A percentile compares a stretch with the other conserved stretches of the same genome.
phyloP scores from a whole-genome alignment of 352 stramenopile genomes.

The Phytophthora pini region DNA sequence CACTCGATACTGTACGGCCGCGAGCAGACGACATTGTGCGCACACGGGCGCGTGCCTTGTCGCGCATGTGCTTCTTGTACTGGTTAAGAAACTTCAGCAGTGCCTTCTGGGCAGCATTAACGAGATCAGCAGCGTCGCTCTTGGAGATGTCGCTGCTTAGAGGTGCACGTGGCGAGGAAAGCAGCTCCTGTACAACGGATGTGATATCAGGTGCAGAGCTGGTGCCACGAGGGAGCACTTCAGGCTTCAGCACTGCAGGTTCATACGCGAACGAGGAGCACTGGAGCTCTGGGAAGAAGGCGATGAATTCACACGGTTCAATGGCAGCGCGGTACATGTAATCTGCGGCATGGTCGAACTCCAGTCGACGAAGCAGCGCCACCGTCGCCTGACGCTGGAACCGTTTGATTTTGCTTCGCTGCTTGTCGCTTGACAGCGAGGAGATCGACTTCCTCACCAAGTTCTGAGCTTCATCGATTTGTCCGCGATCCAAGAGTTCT shows the following conservation, averaged over 20 bases:
- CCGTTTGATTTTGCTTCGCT: slow-evolving; percentile 89
- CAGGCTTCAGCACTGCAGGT: slow-evolving; percentile 79
- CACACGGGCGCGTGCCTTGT: slow-evolving; percentile 57
- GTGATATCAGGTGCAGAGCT: slow-evolving; percentile 81
- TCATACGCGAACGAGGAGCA: slow-evolving; percentile 87
- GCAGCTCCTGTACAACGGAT: slow-evolving; percentile 77
- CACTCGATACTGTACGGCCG: slow-evolving; percentile 43
- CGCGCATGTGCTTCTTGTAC: slow-evolving; percentile 86
- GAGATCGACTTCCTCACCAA: slow-evolving; percentile 86
- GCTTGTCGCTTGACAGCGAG: slow-evolving; percentile 77
- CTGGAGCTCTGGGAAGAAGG: slow-evolving; percentile 87
- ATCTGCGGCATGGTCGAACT: slow-evolving; percentile 80
- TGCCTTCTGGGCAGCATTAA: slow-evolving; percentile 66
- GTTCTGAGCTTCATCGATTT: slow-evolving; percentile 86
- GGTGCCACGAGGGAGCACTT: slow-evolving; percentile 78
- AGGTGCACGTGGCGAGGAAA: slow-evolving; percentile 51
- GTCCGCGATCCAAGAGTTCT: slow-evolving; percentile 83
- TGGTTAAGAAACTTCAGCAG: slow-evolving; percentile 84
- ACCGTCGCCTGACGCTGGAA: slow-evolving; percentile 89
- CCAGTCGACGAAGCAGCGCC: slow-evolving; percentile 74
- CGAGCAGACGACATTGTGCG: slow-evolving; percentile 46
- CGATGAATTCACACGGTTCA: slow-evolving; percentile 87
- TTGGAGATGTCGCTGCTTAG: slow-evolving; percentile 71
- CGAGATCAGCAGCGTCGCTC: slow-evolving; percentile 59
- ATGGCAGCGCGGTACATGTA: slow-evolving; percentile 89